phyloP scores from a whole-genome alignment of 208 protist genomes.

The Wallacemonas sp. region DNA sequence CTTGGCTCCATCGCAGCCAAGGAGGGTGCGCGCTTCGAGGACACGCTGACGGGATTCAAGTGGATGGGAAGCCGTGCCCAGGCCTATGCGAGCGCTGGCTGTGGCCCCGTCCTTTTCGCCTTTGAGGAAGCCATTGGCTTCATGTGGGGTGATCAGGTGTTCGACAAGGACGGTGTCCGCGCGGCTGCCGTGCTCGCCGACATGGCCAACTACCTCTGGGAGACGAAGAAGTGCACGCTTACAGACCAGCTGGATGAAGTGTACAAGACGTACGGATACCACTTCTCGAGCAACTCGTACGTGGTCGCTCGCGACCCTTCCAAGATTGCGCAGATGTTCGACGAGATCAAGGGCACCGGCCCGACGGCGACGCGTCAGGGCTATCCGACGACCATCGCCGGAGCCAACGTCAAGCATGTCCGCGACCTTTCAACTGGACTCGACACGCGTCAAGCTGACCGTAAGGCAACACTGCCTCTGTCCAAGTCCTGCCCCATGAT shows the following conservation, averaged over 20 bases:
- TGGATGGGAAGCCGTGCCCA: slow-evolving; percentile 94
- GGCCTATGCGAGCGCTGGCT: slow-evolving; percentile 27
- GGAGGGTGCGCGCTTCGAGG: slow-evolving; percentile 91
- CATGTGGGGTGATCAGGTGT: slow-evolving; percentile 88
- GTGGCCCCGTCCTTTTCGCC: slow-evolving; percentile 77
- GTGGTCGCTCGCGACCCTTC: slow-evolving; percentile 86
- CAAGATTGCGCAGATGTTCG: slow-evolving; percentile 84
- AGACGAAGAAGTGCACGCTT: slow-evolving; percentile 40
- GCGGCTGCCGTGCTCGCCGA: slow-evolving; percentile 92
- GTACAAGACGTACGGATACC: slow-evolving; percentile 89
- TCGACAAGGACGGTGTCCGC: slow-evolving; percentile 98
- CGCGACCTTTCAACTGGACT: slow-evolving; percentile 90
- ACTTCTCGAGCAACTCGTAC: slow-evolving; percentile 93
- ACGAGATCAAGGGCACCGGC: slow-evolving; percentile 45
- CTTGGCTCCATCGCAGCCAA: slow-evolving; percentile 90
- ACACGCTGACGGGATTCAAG: slow-evolving; percentile 99
- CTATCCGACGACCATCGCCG: slow-evolving; percentile 58
- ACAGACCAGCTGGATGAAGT: slow-evolving; percentile 61
- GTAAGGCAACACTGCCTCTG: slow-evolving; percentile 61
- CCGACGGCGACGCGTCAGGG: slow-evolving; percentile 22
- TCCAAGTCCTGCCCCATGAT: slow-evolving; percentile 91
- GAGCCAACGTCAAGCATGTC: slow-evolving; percentile 61
- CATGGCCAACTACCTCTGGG: slow-evolving; percentile 72
- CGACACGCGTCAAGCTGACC: slow-evolving; percentile 68
- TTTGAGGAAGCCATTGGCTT: slow-evolving; percentile 98